phyloP scores from a whole-genome alignment of 345 rosid genomes.

The Triadica sebifera region DNA sequence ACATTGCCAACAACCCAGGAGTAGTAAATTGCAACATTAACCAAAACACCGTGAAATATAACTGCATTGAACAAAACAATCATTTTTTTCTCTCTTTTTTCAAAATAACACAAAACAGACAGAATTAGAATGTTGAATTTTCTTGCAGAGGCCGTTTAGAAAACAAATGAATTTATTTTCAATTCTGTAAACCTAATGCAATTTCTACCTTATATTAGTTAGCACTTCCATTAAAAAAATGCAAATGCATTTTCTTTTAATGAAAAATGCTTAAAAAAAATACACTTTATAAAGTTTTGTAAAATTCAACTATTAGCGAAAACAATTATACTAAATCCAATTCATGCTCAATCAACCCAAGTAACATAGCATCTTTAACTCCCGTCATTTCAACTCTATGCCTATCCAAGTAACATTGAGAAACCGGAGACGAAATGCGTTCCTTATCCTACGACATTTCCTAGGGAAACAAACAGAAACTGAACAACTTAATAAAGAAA shows the following conservation, averaged over 20 bases:
- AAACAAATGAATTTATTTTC: not conserved
- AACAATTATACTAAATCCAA: too few species aligned
- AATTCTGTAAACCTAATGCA: not conserved
- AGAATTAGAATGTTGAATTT: not conserved
- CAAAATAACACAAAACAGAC: not conserved
- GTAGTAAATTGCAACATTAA: not conserved
- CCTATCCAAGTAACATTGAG: too few species aligned
- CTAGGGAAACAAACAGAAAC: conserved; percentile 12
- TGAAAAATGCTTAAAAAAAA: too few species aligned
- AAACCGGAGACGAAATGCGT: not conserved
- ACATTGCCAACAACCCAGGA: not conserved
- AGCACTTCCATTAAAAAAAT: not conserved
- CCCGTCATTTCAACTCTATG: too few species aligned
- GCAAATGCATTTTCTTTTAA: not conserved
- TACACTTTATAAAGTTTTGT: too few species aligned
- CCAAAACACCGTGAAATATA: not conserved
- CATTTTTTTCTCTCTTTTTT: too few species aligned
- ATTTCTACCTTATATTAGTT: not conserved
- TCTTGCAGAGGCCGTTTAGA: not conserved
- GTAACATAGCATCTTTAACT: too few species aligned
- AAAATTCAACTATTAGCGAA: too few species aligned
- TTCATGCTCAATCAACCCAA: too few species aligned
- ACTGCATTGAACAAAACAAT: not conserved
- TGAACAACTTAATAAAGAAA: not conserved
- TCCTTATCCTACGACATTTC: not conserved